A percentile compares a stretch with the other conserved stretches of the same genome.
phyloP scores from a whole-genome alignment of 129 eudicot species.

The Daucus carota region DH1_v3.0 NC_030386.2:29483501-29484000 shows the following conservation, averaged over 20 bases:
- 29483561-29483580: conserved; percentile 80
- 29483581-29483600: conserved; percentile 83
- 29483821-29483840: conserved; percentile 45
- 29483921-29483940: background rate
- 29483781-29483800: conserved; percentile 75
- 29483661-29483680: background rate
- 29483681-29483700: background rate
- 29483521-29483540: conserved; percentile 55
- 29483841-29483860: conserved; percentile 68
- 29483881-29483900: no score
- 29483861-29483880: background rate
- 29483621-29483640: conserved; percentile 83
- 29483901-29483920: background rate
- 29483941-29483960: background rate
- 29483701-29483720: background rate
- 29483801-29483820: conserved; percentile 47
- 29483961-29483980: background rate
- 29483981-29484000: background rate
- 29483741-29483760: conserved; percentile 37
- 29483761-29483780: conserved; percentile 67
- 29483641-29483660: conserved; percentile 63
- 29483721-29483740: no score
- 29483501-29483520: conserved; percentile 53
- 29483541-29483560: conserved; percentile 72
- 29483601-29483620: conserved; percentile 81